These are phyloP conservation scores for Chernovozyma aurita DNA, from an alignment of 1,139 yeast genomes.

Conservation along the genomic window DNA sequence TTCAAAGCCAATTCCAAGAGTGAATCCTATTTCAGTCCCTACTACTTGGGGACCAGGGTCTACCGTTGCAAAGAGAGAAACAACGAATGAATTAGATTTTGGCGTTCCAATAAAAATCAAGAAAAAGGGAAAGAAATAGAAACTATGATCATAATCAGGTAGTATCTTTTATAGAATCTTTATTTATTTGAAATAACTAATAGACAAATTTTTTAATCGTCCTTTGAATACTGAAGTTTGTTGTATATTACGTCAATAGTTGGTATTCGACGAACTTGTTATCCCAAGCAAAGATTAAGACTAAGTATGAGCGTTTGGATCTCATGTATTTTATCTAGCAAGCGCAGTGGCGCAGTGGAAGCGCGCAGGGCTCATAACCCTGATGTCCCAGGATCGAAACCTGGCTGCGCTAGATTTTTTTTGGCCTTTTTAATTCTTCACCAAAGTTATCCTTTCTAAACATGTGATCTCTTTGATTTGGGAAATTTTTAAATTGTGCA, in stretches of 20 bases:
- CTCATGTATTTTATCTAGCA: slow-evolving; percentile 6
- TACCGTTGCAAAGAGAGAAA: background rate
- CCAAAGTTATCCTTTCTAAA: too few relatives aligned
- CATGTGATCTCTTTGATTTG: too few relatives aligned
- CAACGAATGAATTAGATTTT: slow-evolving; percentile 3
- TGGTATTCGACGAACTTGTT: too few relatives aligned
- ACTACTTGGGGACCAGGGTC: slow-evolving; percentile 6
- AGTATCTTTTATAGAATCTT: too few relatives aligned
- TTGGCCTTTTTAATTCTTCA: slow-evolving; percentile 7
- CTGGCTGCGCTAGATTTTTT: slow-evolving; percentile 74
- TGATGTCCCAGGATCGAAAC: slow-evolving; percentile 98
- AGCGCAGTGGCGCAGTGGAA: slow-evolving; percentile 95
- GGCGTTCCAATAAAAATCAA: slow-evolving; percentile 4
- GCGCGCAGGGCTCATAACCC: slow-evolving; percentile 99
- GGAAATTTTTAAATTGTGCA: too few relatives aligned
- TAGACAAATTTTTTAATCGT: too few relatives aligned
- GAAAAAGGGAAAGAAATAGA: slow-evolving; percentile 4
- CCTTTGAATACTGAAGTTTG: too few relatives aligned
- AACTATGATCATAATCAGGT: background rate
- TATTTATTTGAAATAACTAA: too few relatives aligned
- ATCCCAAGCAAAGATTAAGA: too few relatives aligned
- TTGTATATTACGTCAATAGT: too few relatives aligned
- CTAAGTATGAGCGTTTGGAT: background rate
- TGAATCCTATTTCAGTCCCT: slow-evolving; percentile 23
- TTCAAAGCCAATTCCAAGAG: slow-evolving; percentile 37